Conservation (phyloP, 2,329 filamentous ascomycete species). For the Thelonectria blattea region DNA sequence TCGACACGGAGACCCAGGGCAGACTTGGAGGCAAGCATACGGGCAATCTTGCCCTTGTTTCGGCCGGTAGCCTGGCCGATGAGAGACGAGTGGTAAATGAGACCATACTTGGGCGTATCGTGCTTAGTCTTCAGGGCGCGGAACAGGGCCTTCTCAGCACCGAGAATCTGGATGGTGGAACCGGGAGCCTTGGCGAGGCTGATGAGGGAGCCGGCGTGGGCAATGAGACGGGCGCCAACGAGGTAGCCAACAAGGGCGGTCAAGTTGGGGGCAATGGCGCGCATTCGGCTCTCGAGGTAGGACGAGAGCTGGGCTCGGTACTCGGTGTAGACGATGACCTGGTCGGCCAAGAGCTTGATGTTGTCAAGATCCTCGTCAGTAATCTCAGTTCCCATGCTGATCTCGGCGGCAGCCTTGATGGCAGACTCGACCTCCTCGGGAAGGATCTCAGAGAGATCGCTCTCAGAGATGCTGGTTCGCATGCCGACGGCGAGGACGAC, state of each 20-base stretch:
- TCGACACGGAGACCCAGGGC: constrained; percentile 93
- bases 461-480: constrained; percentile 76
- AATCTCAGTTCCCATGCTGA: constrained; percentile 98
- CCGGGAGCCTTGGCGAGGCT: constrained; percentile 94
- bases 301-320: constrained; percentile 86
- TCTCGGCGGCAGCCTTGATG: constrained; percentile 92
- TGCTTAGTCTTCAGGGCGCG: constrained; percentile 98
- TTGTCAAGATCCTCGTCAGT: constrained; percentile 90
- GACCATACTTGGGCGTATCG: constrained; percentile 97
- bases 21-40: constrained; percentile 93
- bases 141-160: constrained; percentile 98
- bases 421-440: constrained; percentile 93
- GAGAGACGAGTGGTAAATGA: constrained; percentile 89
- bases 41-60: constrained; percentile 99
- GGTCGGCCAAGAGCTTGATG: constrained; percentile 88
- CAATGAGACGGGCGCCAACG: constrained; percentile 92
- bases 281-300: constrained; percentile 93
- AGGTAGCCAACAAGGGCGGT: constrained; percentile 92
- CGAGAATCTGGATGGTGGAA: constrained; percentile 96
- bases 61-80: constrained; percentile 96
- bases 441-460: constrained; percentile 86
- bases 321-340: constrained; percentile 90
- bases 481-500: constrained; percentile 90
- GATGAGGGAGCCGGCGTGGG: constrained; percentile 92
- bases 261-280: constrained; percentile 94